These are phyloP conservation scores for Xylaria sp. DNA, from an alignment of 2,329 filamentous ascomycete genomes.

Conservation along the genomic window DNA sequence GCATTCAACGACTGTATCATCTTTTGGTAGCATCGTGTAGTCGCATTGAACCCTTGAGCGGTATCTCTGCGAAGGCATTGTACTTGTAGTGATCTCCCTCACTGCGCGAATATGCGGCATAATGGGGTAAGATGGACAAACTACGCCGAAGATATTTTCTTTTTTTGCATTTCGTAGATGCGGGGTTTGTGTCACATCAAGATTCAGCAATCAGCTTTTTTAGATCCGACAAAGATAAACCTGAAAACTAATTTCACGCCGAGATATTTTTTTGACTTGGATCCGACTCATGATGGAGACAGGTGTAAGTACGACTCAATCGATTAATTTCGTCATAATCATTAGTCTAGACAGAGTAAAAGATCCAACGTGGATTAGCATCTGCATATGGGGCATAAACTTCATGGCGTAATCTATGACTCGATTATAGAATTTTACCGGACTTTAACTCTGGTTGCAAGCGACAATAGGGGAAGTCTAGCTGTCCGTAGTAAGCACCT, in stretches of 20 bases:
- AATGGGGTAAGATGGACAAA: neutral
- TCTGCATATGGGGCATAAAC: no score
- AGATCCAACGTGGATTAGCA: no score
- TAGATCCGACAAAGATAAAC: constrained; percentile 1
- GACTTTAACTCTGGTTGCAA: no score
- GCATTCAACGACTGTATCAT: constrained; percentile 6
- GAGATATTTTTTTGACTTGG: neutral
- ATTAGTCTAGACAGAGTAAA: no score
- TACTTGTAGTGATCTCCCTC: neutral
- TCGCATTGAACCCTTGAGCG: neutral
- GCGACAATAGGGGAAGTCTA: no score
- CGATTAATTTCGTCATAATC: neutral
- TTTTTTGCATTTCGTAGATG: neutral
- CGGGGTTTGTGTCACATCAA: constrained; percentile 15
- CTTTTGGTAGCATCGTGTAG: constrained; percentile 37
- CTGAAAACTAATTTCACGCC: neutral
- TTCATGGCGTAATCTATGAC: no score
- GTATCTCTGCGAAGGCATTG: neutral
- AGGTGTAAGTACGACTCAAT: neutral
- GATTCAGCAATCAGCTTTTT: neutral
- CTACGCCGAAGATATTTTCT: neutral
- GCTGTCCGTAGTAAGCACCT: no score
- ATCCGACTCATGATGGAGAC: neutral
- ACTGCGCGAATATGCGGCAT: neutral
- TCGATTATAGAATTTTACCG: no score